Evolutionary conservation across 1,284 basidiomycete genomes (phyloP).

Genomic region (Ceratobasidium sp.): DNA sequence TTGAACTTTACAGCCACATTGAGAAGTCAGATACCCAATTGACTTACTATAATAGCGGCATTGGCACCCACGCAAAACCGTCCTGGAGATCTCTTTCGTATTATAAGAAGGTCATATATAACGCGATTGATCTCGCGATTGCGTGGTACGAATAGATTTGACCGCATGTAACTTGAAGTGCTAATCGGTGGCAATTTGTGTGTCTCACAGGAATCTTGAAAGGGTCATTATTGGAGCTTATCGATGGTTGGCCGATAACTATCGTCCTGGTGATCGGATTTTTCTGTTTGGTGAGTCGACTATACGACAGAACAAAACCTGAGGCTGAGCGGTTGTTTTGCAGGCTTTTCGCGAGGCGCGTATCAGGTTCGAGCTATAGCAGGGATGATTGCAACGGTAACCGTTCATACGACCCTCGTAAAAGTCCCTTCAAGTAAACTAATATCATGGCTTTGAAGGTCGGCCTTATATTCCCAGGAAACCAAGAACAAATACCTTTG

Average conservation of each 20-base stretch:
- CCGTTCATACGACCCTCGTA: too few relatives aligned
- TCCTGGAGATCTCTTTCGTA: neutral
- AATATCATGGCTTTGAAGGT: constrained; percentile 47
- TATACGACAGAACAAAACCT: neutral
- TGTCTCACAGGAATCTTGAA: constrained; percentile 37
- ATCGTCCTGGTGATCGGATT: constrained; percentile 36
- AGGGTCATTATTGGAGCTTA: constrained; percentile 38
- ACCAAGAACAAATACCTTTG: constrained; percentile 56
- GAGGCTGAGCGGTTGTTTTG: neutral
- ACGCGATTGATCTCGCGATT: constrained; percentile 27
- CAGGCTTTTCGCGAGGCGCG: constrained; percentile 62
- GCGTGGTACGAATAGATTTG: constrained; percentile 42
- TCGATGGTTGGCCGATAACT: constrained; percentile 42
- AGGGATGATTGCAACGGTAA: constrained; percentile 58
- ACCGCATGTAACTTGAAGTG: neutral
- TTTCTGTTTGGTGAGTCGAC: constrained; percentile 42
- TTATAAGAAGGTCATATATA: neutral
- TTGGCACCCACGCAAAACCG: constrained; percentile 41
- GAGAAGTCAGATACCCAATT: constrained; percentile 11
- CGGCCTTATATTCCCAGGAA: constrained; percentile 53
- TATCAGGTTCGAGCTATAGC: constrained; percentile 60
- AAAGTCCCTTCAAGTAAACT: too few relatives aligned
- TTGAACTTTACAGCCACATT: constrained; percentile 2
- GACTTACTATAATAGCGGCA: constrained; percentile 44
- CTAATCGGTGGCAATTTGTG: too few relatives aligned